Conservation (phyloP, 2,329 filamentous ascomycete genomes). For the Cladophialophora bantiana region DNA sequence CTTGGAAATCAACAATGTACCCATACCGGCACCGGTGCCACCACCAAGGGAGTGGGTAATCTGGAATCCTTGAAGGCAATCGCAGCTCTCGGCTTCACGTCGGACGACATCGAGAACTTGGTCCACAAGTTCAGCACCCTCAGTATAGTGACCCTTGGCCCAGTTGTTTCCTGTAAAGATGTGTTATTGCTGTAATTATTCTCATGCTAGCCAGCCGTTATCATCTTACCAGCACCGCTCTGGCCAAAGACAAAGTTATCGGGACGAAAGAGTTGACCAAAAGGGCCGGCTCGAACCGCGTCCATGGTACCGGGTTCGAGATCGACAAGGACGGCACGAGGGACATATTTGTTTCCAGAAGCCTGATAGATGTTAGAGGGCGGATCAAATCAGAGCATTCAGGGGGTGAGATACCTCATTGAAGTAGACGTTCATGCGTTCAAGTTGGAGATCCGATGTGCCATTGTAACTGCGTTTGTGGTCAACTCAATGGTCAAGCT, state of each 20-base stretch:
- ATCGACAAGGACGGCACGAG: constrained; percentile 98
- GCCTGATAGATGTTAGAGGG: constrained; percentile 63
- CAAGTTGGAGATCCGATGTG: constrained; percentile 96
- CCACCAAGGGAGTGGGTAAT: constrained; percentile 99
- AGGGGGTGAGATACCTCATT: constrained; percentile 70
- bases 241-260: constrained; percentile 99
- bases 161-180: constrained; percentile 78
- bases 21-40: constrained; percentile 99
- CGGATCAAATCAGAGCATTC: not conserved
- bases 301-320: constrained; percentile 99
- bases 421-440: constrained; percentile 99
- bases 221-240: constrained; percentile 79
- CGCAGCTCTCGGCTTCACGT: constrained; percentile 97
- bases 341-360: constrained; percentile 98
- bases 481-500: constrained; percentile 16
- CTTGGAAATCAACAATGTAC: constrained; percentile 99
- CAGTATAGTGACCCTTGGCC: constrained; percentile 99
- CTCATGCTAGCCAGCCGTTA: not conserved
- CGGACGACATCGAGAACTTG: constrained; percentile 98
- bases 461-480: constrained; percentile 79
- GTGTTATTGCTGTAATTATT: constrained; percentile 29
- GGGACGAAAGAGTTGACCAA: constrained; percentile 98
- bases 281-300: constrained; percentile 95
- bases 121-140: constrained; percentile 98
- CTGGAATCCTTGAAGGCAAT: constrained; percentile 99